phyloP scores from a whole-genome alignment of 208 protist genomes.

The Naegleria lovaniensis region DNA sequence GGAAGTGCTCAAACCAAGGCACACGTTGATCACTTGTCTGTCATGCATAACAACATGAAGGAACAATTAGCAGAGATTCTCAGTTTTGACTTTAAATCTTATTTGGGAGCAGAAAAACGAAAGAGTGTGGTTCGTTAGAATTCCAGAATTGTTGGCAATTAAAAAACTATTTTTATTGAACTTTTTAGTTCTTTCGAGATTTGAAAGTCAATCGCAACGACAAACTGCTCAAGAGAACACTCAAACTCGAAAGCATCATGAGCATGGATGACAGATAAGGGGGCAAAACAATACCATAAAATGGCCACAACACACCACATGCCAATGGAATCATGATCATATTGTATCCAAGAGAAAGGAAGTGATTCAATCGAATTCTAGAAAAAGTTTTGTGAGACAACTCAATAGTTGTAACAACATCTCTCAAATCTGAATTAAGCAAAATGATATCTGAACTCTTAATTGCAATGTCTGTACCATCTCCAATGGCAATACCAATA shows the following conservation, averaged over 20 bases:
- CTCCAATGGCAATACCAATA: slow-evolving; percentile 74
- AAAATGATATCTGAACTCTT: slow-evolving; percentile 69
- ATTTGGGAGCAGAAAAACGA: neutral
- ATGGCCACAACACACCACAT: slow-evolving; percentile 56
- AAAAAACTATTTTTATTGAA: neutral
- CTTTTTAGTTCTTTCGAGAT: neutral
- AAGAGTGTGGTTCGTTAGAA: neutral
- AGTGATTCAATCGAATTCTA: slow-evolving; percentile 69
- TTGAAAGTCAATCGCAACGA: neutral
- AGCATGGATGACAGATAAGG: neutral
- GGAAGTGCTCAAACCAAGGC: neutral
- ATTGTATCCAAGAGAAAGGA: slow-evolving; percentile 75
- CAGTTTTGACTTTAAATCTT: neutral
- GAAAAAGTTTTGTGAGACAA: slow-evolving; percentile 55
- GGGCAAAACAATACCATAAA: neutral
- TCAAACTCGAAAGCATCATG: slow-evolving; percentile 2
- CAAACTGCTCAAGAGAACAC: neutral
- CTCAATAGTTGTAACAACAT: slow-evolving; percentile 58
- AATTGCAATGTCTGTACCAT: slow-evolving; percentile 69
- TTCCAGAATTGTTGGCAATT: too few species aligned
- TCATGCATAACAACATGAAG: neutral
- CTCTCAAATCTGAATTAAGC: slow-evolving; percentile 40
- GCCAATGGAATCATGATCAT: slow-evolving; percentile 67
- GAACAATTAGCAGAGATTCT: neutral
- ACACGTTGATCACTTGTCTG: neutral